Conservation (phyloP, 257 asterid genomes). For the Nicotiana noctiflora region DNA sequence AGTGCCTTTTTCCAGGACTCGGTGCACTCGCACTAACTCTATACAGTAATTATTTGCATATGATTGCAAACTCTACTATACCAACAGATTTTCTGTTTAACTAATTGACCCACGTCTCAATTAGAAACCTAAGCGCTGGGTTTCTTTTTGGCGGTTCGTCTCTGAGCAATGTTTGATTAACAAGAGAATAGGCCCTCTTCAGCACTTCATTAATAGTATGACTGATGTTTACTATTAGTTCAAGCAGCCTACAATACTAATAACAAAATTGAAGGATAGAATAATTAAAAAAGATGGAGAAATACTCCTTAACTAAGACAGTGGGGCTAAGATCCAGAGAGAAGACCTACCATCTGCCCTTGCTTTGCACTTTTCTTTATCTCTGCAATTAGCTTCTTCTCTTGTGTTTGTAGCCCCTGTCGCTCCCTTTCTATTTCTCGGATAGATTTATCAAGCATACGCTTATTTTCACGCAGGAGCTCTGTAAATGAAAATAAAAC, state of each 20-base stretch:
- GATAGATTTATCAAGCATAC: constrained; percentile 96
- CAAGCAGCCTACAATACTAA: not conserved
- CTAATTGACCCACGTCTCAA: not conserved
- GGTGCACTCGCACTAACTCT: not conserved
- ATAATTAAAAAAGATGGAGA: not conserved
- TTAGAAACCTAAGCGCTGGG: not conserved
- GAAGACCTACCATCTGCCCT: constrained; percentile 80
- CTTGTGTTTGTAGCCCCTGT: constrained; percentile 86
- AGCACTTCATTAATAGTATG: not conserved
- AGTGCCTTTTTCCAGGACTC: not conserved
- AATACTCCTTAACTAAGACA: not conserved
- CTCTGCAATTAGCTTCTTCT: constrained; percentile 84
- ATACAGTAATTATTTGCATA: not conserved
- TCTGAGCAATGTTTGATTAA: not conserved
- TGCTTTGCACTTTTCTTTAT: constrained; percentile 97
- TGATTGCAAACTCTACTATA: not conserved
- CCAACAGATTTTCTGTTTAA: not conserved
- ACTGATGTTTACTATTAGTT: not conserved
- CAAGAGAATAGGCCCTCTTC: not conserved
- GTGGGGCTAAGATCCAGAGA: not conserved
- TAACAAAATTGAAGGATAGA: not conserved
- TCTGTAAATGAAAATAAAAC: constrained; percentile 32
- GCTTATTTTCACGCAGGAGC: constrained; percentile 93
- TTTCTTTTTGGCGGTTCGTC: not conserved
- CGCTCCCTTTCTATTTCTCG: constrained; percentile 98